Evolutionary conservation across 2,329 filamentous ascomycete genomes (phyloP).

Genomic region (Penicillium sp.): DNA sequence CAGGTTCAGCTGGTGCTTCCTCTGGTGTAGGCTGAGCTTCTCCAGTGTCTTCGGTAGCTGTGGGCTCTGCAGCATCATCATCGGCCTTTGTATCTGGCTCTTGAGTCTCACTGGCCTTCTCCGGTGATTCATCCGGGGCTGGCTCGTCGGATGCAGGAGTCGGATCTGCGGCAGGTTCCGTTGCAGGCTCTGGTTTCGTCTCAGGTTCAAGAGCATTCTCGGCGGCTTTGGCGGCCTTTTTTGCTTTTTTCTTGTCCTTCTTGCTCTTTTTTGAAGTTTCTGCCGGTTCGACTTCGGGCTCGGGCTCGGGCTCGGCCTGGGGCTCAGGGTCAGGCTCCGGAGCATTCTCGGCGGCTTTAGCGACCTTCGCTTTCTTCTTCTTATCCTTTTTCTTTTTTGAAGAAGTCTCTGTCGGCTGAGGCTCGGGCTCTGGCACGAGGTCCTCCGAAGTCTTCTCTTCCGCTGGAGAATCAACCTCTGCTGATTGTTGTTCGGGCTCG

Average conservation of each 20-base stretch:
- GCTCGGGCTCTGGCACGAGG: background rate
- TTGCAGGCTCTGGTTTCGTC: conserved; percentile 11
- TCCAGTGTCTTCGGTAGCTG: background rate
- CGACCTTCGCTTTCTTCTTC: no score
- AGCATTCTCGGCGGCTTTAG: no score
- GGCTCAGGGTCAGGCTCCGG: background rate
- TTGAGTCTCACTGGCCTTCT: no score
- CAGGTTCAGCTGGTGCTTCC: conserved; percentile 13
- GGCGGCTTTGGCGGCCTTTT: conserved; percentile 6
- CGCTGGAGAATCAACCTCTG: conserved; percentile 7
- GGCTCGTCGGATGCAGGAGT: background rate
- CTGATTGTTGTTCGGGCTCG: conserved; percentile 6
- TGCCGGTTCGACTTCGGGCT: background rate
- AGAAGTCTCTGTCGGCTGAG: background rate
- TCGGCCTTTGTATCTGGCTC: background rate
- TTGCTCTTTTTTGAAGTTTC: conserved; percentile 12
- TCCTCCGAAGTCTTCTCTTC: background rate
- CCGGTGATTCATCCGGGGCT: background rate
- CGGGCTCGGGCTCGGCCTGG: background rate
- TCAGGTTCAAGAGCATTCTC: conserved; percentile 3
- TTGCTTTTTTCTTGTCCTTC: conserved; percentile 4
- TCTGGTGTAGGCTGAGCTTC: conserved; percentile 5
- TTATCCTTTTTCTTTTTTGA: background rate
- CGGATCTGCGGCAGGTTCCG: conserved; percentile 15
- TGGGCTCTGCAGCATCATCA: background rate